Percentiles rank a stretch among this genome's conserved stretches.
phyloP scores from a whole-genome alignment of 2,329 filamentous ascomycete species.

The Fusarium nodosum region DNA sequence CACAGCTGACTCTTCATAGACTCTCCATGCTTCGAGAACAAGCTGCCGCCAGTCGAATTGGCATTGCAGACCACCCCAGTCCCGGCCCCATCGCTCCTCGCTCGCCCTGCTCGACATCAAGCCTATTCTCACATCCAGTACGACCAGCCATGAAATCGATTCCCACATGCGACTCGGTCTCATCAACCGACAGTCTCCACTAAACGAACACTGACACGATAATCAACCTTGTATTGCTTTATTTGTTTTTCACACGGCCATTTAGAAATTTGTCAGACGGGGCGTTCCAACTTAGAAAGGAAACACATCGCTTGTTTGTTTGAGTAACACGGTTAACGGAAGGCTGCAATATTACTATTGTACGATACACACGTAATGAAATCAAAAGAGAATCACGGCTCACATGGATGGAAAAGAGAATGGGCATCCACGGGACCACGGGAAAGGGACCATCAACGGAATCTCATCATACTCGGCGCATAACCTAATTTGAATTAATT shows the following conservation, averaged over 20 bases:
- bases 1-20: conserved; percentile 51
- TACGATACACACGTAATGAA: conserved; percentile 27
- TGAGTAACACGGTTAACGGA: conserved; percentile 12
- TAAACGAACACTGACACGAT: conserved; percentile 11
- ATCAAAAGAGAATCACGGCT: conserved; percentile 15
- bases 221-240: conserved; percentile 9
- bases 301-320: conserved; percentile 21
- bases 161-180: conserved; percentile 40
- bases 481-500: conserved; percentile 39
- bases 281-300: conserved; percentile 27
- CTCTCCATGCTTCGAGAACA: conserved; percentile 66
- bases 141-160: conserved; percentile 43
- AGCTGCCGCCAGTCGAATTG: conserved; percentile 64
- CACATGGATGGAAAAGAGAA: conserved; percentile 16
- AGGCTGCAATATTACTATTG: conserved; percentile 18
- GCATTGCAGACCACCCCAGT: conserved; percentile 57
- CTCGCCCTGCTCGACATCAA: conserved; percentile 46
- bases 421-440: conserved; percentile 26
- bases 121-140: conserved; percentile 44
- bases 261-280: conserved; percentile 14
- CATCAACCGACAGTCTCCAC: conserved; percentile 47
- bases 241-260: conserved; percentile 13
- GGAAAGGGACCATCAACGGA: conserved; percentile 23
- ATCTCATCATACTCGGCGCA: conserved; percentile 38
- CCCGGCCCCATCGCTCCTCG: conserved; percentile 43